phyloP scores from a whole-genome alignment of 495 filamentous ascomycete genomes.

The Saxophila tyrrhenica region DNA sequence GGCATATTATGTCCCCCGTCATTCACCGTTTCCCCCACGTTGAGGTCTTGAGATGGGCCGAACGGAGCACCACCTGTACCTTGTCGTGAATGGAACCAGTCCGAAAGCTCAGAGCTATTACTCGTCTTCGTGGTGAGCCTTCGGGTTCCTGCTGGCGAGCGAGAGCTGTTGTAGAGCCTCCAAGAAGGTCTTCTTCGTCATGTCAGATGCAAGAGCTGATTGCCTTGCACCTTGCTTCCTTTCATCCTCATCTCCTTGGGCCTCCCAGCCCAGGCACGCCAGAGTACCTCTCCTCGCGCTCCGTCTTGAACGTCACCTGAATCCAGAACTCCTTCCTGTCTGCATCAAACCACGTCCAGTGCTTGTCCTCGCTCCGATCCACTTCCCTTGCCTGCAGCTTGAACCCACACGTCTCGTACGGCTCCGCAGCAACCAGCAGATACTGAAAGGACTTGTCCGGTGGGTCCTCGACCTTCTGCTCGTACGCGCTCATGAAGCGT shows the following conservation, averaged over 20 bases:
- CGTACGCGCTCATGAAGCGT: conserved; percentile 93
- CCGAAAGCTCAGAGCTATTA: no score
- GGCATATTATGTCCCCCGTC: no score
- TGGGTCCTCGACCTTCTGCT: conserved; percentile 92
- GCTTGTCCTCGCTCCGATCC: conserved; percentile 73
- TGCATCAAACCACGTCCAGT: conserved; percentile 91
- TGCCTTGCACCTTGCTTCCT: no score
- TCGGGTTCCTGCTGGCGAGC: no score
- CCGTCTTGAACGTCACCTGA: conserved; percentile 98
- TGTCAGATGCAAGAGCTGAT: no score
- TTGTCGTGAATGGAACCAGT: no score
- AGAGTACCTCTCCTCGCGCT: conserved; percentile 90
- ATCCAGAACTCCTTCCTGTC: conserved; percentile 97
- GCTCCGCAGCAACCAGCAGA: conserved; percentile 87
- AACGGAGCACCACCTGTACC: no score
- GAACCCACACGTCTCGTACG: conserved; percentile 93
- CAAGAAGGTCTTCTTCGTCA: no score
- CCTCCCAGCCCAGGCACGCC: conserved; percentile 75
- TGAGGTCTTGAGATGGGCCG: no score
- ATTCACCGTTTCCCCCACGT: no score
- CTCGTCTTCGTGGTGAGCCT: no score
- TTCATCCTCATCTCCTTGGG: conserved; percentile 21
- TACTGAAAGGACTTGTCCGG: conserved; percentile 93
- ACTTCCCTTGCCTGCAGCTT: conserved; percentile 94
- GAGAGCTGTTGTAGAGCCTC: no score